Conservation (phyloP, 1,139 yeast species). For the Geotrichum europaeum region DNA sequence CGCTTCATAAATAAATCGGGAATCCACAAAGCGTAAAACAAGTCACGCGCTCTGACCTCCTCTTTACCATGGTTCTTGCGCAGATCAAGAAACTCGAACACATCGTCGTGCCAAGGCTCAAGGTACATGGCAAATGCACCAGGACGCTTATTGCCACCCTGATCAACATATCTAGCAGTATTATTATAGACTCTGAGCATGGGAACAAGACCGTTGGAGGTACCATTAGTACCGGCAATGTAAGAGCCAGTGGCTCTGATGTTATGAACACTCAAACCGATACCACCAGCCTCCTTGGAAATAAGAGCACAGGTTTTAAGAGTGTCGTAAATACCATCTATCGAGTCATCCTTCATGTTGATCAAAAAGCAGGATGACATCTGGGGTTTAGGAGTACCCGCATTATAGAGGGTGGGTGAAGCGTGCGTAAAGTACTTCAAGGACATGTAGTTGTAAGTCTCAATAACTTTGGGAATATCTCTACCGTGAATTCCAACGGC, state of each 20-base stretch:
- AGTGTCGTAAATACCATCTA: conserved; percentile 75
- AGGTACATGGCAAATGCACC: conserved; percentile 77
- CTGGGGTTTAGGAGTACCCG: conserved; percentile 70
- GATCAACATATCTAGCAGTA: conserved; percentile 80
- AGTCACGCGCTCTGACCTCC: conserved; percentile 74
- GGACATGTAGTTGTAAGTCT: conserved; percentile 71
- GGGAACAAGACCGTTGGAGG: conserved; percentile 73
- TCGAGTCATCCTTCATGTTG: conserved; percentile 75
- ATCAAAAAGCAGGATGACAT: conserved; percentile 76
- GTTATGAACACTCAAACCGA: conserved; percentile 73
- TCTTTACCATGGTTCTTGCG: conserved; percentile 80
- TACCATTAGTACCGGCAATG: conserved; percentile 71
- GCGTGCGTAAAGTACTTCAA: conserved; percentile 70
- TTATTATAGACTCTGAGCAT: conserved; percentile 79
- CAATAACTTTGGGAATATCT: conserved; percentile 55
- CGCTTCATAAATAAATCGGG: conserved; percentile 79
- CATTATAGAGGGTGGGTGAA: conserved; percentile 74
- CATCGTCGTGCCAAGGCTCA: conserved; percentile 84
- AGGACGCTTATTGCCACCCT: conserved; percentile 82
- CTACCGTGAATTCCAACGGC: conserved; percentile 71
- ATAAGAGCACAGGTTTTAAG: conserved; percentile 70
- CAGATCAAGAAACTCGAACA: conserved; percentile 64
- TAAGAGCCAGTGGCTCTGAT: conserved; percentile 67
- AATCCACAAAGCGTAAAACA: conserved; percentile 78
- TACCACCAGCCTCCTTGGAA: conserved; percentile 78